These are phyloP conservation scores for Pythium periplocum DNA, from an alignment of 352 stramenopile species.

Conservation along the genomic window DNA sequence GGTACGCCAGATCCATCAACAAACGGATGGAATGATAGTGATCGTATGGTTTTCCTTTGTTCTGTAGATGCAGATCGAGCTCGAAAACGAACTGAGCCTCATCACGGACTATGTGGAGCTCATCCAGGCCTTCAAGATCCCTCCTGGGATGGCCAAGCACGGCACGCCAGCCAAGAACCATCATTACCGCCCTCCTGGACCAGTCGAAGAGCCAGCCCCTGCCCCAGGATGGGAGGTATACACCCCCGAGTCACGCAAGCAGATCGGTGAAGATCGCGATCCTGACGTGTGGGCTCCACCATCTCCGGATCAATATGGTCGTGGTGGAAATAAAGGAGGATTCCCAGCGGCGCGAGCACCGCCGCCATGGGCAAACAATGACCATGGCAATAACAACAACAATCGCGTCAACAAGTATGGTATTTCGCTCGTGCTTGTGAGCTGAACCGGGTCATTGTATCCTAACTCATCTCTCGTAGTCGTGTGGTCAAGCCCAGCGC, in stretches of 20 bases:
- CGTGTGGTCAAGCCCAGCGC: conserved; percentile 24
- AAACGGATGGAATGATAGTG: too few relatives aligned
- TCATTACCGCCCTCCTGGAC: conserved; percentile 18
- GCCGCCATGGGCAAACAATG: conserved; percentile 51
- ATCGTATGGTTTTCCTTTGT: not conserved
- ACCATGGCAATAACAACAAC: conserved; percentile 29
- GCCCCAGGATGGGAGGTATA: conserved; percentile 53
- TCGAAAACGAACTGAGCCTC: conserved; percentile 73
- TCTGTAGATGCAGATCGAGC: conserved; percentile 71
- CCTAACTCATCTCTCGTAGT: conserved; percentile 13
- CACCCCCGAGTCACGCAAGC: conserved; percentile 27
- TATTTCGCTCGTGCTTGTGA: too few relatives aligned
- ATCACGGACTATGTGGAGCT: conserved; percentile 78
- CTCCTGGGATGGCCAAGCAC: conserved; percentile 25
- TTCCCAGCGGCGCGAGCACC: conserved; percentile 20
- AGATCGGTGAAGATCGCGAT: conserved; percentile 26
- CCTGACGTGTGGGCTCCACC: conserved; percentile 73
- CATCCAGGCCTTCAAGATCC: conserved; percentile 56
- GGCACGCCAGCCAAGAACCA: conserved; percentile 6
- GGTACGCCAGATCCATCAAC: conserved; percentile 14
- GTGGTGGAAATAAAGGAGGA: conserved; percentile 9
- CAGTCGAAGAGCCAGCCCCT: conserved; percentile 19
- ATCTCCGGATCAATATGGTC: conserved; percentile 40
- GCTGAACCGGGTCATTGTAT: not conserved
- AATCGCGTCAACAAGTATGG: conserved; percentile 21